phyloP scores from a whole-genome alignment of 345 rosid genomes.

The Trapa incisa region DNA sequence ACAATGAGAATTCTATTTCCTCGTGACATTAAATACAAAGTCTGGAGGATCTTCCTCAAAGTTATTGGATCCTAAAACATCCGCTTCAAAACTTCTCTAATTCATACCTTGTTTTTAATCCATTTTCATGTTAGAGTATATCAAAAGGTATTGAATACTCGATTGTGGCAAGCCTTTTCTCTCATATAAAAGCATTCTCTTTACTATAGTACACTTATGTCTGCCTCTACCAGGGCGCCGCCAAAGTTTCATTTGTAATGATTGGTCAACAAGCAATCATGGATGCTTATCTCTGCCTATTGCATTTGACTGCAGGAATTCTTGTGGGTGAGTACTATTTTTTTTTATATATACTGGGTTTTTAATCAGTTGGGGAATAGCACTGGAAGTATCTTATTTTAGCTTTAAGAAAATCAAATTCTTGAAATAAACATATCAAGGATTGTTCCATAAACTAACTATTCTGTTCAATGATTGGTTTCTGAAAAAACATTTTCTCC shows the following conservation, averaged over 20 bases:
- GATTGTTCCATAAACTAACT: not conserved
- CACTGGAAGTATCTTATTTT: not conserved
- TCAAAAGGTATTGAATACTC: conserved; percentile 1
- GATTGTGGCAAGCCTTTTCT: not conserved
- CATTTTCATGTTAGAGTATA: not conserved
- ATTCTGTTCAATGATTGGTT: not conserved
- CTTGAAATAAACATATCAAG: not conserved
- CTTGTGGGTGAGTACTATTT: conserved; percentile 55
- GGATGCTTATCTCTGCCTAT: conserved; percentile 97
- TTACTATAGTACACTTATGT: conserved; percentile 3
- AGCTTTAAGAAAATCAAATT: not conserved
- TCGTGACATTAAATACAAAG: no score
- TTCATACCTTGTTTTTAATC: not conserved
- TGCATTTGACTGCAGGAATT: conserved; percentile 94
- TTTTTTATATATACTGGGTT: not conserved
- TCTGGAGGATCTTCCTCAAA: no score
- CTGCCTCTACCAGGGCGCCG: conserved; percentile 69
- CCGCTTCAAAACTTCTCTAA: conserved; percentile 9
- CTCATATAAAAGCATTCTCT: not conserved
- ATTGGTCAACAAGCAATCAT: conserved; percentile 95
- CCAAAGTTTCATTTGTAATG: conserved; percentile 87
- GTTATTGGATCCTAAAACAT: no score
- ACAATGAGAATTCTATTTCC: no score
- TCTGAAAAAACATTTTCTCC: not conserved
- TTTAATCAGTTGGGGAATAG: not conserved